Base-by-base conservation (phyloP, 140 eudicot genomes). In the Ambrosia hybrid region DNA sequence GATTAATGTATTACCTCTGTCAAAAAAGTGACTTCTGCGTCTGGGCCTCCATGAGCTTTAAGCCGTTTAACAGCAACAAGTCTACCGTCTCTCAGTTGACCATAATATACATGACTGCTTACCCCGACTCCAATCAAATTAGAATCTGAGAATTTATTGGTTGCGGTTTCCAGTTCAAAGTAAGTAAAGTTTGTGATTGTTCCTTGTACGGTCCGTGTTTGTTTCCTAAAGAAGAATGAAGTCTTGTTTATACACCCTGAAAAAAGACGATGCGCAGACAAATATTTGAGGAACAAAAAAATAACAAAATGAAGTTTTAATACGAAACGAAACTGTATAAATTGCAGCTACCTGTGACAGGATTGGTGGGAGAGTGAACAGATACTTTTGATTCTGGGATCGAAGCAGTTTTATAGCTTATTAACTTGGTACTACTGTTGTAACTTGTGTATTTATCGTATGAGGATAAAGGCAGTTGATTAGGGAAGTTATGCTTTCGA, bases 91-190 rank as follows among this genome's bases (percentile, higher is more conserved):
- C 81, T 84, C 57, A 93, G 87, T 68, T 80, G 77, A 55, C 99
- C 99, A 46, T 85, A 84, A 69, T 93, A 93, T 8, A 93, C 99
- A 30, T 85, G 92, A 76, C 99, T 93, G 88, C 97, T 87, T 38
- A 86, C 99, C 45, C 99, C 99, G 56, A 84, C 82, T 26, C 97
- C 99, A 36, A 88, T 84, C 76, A 93, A 84, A 78, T 90, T 90
- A 51, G 82, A 53, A 51, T 87, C 85, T 0, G 89, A 86, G 78
- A 93, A 93, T 83, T 67, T 90, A 66, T 86, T 80, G 11, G 99
- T 90, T 57, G 97, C 97, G 15, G 70, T 82, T 84, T 90, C 99
- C 83, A 93, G 37, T 46, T 93, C 97, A 34, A 75, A 71, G 46
- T 87, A 94, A 51, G 94, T 65, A 74, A 84, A 94, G 53, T 76